Evolutionary conservation across 352 stramenopile genomes (phyloP).

Genomic region (Pythium dissotocum): DNA sequence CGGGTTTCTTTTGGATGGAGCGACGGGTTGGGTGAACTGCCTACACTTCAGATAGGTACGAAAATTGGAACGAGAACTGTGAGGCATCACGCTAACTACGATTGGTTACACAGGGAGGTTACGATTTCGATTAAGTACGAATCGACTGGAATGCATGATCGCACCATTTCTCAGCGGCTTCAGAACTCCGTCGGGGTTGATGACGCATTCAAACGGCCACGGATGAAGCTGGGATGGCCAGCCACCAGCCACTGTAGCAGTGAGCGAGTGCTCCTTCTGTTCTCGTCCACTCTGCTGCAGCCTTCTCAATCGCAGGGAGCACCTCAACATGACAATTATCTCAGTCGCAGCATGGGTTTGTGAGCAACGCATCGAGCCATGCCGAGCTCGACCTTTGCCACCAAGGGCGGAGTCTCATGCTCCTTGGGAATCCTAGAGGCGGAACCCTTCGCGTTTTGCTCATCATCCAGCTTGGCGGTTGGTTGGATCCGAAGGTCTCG

Average conservation of each 20-base stretch:
- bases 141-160: neutral
- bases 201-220: conserved; percentile 4
- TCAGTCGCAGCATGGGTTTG: neutral
- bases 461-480: neutral
- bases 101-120: neutral
- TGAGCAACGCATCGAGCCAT: conserved; percentile 1
- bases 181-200: neutral
- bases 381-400: neutral
- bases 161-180: neutral
- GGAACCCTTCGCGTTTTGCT: neutral
- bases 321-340: neutral
- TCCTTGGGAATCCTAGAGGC: conserved; percentile 12
- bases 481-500: conserved; percentile 12
- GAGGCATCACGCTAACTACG: neutral
- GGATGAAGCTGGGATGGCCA: neutral
- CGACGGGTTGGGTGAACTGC: conserved; percentile 4
- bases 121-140: conserved; percentile 1
- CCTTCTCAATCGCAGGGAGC: neutral
- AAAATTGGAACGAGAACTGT: neutral
- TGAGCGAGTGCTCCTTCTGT: conserved; percentile 1
- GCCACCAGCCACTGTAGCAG: neutral
- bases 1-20: conserved; percentile 6
- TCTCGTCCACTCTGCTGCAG: neutral
- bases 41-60: neutral
- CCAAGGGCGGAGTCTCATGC: neutral